Base-by-base conservation (phyloP, 2,329 filamentous ascomycete genomes). In the Clathrospora elynae region DNA sequence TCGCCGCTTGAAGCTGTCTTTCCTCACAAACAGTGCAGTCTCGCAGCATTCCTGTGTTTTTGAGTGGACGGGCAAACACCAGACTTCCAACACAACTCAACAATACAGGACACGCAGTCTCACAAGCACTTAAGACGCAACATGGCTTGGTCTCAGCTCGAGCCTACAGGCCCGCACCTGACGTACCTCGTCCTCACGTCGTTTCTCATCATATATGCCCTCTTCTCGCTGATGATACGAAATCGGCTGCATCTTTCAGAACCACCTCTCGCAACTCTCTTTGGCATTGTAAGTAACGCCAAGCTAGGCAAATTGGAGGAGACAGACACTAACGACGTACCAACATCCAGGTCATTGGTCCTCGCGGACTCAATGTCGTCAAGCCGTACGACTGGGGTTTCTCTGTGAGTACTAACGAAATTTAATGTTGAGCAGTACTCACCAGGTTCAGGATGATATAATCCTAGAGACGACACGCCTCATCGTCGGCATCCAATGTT, bases 181-280 rank as follows among this genome's bases (percentile, higher is more conserved):
- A 71, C 71, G 8, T 78, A 76, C 42, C 51, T 77, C 13, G 55
- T 73, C 7, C 61, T 77, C 3, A 72, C 74, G 0, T 60, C 59
- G 8, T 77, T 77, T 53, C 66, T 77, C 12, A 68, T 78, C 37
- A 55, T 61, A 19, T 77, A 77, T 51, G 71, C 72, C 1, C 61
- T 77, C 7, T 77, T 77, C 58, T 71, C 71, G 6, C 61, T 68
- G 28, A 71, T 75, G 53, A 72, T 77, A 44, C 65, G 74, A 23
- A 77, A 78, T 45, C 67, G 73, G 6, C 62, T 77, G 2, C 75
- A 78, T 48, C 68, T 77, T 11, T 75, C 73, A 8, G 75, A 78
- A 57, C 75, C 75, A 4, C 74, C 75, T 4, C 64, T 77, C 13
- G 75, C 75, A 10, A 71, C 75, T 1, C 39, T 76, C 1, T 66